phyloP scores from a whole-genome alignment of 2,329 filamentous ascomycete genomes.

The Sporothrix pseudoabietina region DNA sequence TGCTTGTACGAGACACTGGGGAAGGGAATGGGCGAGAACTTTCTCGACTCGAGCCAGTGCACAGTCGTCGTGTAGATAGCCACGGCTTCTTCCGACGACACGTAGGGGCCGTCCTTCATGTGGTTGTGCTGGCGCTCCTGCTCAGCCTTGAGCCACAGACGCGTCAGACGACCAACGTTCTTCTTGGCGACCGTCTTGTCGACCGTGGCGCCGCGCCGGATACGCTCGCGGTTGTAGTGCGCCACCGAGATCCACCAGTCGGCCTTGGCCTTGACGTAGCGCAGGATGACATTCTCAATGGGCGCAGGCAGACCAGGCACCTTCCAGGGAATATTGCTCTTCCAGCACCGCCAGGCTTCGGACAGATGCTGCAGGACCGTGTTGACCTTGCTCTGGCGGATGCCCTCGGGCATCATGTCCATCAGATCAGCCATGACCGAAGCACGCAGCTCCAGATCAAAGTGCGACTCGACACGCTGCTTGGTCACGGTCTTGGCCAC shows the following conservation, averaged over 20 bases:
- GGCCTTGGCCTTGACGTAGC: slow-evolving; percentile 98
- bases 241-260: slow-evolving; percentile 99
- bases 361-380: slow-evolving; percentile 96
- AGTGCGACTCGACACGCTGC: slow-evolving; percentile 97
- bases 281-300: slow-evolving; percentile 97
- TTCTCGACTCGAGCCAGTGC: slow-evolving; percentile 96
- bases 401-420: slow-evolving; percentile 99
- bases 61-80: slow-evolving; percentile 99
- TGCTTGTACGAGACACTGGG: slow-evolving; percentile 99
- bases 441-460: slow-evolving; percentile 93
- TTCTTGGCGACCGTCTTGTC: slow-evolving; percentile 99
- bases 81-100: slow-evolving; percentile 96
- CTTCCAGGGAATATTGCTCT: slow-evolving; percentile 99
- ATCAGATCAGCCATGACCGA: slow-evolving; percentile 99
- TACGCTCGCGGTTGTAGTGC: slow-evolving; percentile 97
- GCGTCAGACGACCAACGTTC: slow-evolving; percentile 90
- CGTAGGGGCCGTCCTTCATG: slow-evolving; percentile 98
- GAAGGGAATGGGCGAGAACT: slow-evolving; percentile 98
- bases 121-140: slow-evolving; percentile 99
- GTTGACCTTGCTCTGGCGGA: slow-evolving; percentile 99
- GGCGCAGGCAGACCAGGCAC: slow-evolving; percentile 93
- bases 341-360: slow-evolving; percentile 99
- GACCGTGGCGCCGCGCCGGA: slow-evolving; percentile 91
- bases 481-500: slow-evolving; percentile 99
- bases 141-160: slow-evolving; percentile 96